Percentiles rank a stretch among this genome's conserved stretches.
Conservation (phyloP, 495 filamentous ascomycete genomes). For the Penicillium soppii region DNA sequence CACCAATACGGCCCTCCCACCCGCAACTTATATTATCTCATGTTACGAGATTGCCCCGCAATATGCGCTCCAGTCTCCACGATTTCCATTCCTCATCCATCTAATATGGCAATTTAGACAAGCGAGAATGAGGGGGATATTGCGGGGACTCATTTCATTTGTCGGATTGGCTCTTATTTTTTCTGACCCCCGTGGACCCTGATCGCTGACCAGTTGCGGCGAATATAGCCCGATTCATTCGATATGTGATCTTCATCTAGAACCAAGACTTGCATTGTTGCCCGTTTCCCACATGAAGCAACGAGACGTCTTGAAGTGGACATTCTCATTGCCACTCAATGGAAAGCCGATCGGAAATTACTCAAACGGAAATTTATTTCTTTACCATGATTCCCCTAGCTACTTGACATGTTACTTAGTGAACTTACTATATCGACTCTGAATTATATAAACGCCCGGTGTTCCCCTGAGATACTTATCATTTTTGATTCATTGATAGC, state of each 20-base stretch:
- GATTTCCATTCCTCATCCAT: not conserved
- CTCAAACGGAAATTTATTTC: not conserved
- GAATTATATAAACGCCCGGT: not conserved
- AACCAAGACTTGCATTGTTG: not conserved
- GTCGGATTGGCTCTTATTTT: not conserved
- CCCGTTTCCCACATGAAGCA: not conserved
- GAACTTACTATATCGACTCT: too few species aligned
- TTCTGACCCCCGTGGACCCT: not conserved
- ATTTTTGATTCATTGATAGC: not conserved
- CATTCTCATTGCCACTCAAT: not conserved
- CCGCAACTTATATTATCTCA: too few species aligned
- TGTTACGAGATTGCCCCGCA: not conserved
- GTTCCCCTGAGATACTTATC: not conserved
- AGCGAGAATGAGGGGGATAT: not conserved
- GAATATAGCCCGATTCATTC: not conserved
- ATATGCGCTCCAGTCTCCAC: not conserved
- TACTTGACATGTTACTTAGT: not conserved
- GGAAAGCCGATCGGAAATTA: not conserved
- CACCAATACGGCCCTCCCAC: too few species aligned
- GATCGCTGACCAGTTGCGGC: not conserved
- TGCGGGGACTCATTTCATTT: too few species aligned
- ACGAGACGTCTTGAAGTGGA: not conserved
- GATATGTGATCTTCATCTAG: not conserved
- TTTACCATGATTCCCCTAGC: too few species aligned
- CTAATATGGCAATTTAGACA: not conserved